Percentiles rank a stretch among this genome's conserved stretches.
These are phyloP conservation scores for Chytridium lagenaria DNA, from an alignment of 371 early-diverging fungal species.

Conservation along the genomic window DNA sequence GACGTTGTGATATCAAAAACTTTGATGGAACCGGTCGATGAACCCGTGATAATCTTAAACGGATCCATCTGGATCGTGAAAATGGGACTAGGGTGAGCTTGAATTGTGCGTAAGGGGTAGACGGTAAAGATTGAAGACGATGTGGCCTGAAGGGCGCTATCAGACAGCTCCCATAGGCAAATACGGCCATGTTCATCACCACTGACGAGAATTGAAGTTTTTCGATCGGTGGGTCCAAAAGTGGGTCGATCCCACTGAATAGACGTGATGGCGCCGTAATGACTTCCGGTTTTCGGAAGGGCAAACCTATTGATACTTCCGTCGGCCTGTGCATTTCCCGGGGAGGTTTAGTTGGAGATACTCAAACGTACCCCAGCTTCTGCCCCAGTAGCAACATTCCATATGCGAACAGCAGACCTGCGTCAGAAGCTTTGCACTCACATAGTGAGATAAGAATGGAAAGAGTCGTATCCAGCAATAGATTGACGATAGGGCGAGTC, in stretches of 20 bases:
- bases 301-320: neutral
- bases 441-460: no score
- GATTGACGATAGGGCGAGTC: no score
- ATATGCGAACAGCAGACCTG: no score
- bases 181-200: conserved; percentile 35
- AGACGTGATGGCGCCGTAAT: neutral
- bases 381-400: no score
- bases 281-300: neutral
- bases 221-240: conserved; percentile 20
- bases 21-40: conserved; percentile 40
- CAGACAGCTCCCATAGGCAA: conserved; percentile 43
- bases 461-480: no score
- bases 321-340: neutral
- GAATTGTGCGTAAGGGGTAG: conserved; percentile 26
- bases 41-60: conserved; percentile 39
- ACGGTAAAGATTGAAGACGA: neutral
- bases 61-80: conserved; percentile 35
- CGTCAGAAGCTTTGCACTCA: no score
- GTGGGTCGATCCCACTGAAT: conserved; percentile 12
- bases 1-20: conserved; percentile 40
- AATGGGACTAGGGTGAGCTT: conserved; percentile 32
- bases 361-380: no score
- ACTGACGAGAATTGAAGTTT: conserved; percentile 26
- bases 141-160: conserved; percentile 10
- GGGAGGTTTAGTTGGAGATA: no score